phyloP scores from a whole-genome alignment of 345 rosid genomes.

The Pistacia vera region DNA sequence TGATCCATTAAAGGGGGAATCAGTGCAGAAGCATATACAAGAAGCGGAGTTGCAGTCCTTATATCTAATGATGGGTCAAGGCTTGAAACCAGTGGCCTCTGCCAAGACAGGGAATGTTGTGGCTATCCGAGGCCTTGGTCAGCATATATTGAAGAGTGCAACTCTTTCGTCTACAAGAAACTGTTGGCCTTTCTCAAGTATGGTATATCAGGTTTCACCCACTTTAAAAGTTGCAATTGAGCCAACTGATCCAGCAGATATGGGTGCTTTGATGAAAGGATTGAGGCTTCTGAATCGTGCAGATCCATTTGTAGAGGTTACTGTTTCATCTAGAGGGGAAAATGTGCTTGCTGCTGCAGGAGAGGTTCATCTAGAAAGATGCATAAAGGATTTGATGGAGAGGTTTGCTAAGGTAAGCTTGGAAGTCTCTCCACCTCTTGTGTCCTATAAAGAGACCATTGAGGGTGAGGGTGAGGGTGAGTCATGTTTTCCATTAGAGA shows the following conservation, averaged over 20 bases:
- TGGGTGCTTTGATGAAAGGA: constrained; percentile 80
- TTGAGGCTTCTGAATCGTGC: constrained; percentile 84
- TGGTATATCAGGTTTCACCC: constrained; percentile 92
- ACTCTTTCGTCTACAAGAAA: constrained; percentile 85
- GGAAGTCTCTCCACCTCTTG: constrained; percentile 90
- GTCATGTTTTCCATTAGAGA: constrained; percentile 56
- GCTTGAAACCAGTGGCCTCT: constrained; percentile 68
- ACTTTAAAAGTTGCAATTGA: constrained; percentile 91
- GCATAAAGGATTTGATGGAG: constrained; percentile 85
- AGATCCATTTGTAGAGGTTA: constrained; percentile 91
- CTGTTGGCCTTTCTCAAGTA: constrained; percentile 96
- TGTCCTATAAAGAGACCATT: constrained; percentile 86
- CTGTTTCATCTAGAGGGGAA: constrained; percentile 91
- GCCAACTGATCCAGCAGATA: constrained; percentile 90
- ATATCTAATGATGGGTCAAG: constrained; percentile 98
- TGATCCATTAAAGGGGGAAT: constrained; percentile 75
- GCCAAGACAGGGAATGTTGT: constrained; percentile 90
- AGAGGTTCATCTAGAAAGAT: constrained; percentile 94
- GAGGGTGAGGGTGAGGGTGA: constrained; percentile 57
- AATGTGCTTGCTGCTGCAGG: constrained; percentile 96
- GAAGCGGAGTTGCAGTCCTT: constrained; percentile 83
- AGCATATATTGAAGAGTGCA: constrained; percentile 86
- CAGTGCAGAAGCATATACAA: constrained; percentile 78
- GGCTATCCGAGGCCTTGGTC: constrained; percentile 93
- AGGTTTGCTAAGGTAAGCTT: constrained; percentile 87